phyloP scores from a whole-genome alignment of 164 flowering plant genomes.

The Piper longum region DNA sequence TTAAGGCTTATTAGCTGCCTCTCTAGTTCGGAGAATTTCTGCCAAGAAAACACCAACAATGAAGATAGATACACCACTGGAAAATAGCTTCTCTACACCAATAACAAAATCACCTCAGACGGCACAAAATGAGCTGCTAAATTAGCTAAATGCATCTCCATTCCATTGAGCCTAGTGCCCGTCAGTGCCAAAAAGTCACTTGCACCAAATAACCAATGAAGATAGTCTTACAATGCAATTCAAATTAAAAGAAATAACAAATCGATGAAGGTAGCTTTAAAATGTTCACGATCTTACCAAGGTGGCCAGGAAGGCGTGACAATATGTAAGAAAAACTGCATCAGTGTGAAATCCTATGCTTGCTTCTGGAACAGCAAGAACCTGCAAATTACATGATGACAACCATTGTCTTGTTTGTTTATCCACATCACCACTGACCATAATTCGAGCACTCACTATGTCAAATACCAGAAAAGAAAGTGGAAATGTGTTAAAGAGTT shows the following conservation, averaged over 20 bases:
- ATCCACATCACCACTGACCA: background rate
- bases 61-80: background rate
- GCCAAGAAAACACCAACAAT: constrained; percentile 9
- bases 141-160: constrained; percentile 70
- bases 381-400: constrained; percentile 17
- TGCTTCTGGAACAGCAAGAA: constrained; percentile 92
- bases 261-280: no score
- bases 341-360: constrained; percentile 90
- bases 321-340: constrained; percentile 85
- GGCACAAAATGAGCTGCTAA: constrained; percentile 95
- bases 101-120: constrained; percentile 37
- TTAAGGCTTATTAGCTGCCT: constrained; percentile 50
- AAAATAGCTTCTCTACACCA: background rate
- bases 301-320: constrained; percentile 71
- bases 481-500: background rate
- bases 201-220: constrained; percentile 16
- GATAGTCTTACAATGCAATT: no score
- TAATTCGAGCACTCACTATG: background rate
- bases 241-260: no score
- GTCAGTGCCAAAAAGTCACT: constrained; percentile 87
- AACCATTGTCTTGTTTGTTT: background rate
- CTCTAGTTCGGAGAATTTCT: constrained; percentile 79
- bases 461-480: no score
- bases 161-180: constrained; percentile 80
- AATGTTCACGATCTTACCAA: no score